Percentiles rank a stretch among this genome's conserved stretches.
Evolutionary conservation across 441 rosid species (phyloP).

Genomic region (Populus hybrid): DNA sequence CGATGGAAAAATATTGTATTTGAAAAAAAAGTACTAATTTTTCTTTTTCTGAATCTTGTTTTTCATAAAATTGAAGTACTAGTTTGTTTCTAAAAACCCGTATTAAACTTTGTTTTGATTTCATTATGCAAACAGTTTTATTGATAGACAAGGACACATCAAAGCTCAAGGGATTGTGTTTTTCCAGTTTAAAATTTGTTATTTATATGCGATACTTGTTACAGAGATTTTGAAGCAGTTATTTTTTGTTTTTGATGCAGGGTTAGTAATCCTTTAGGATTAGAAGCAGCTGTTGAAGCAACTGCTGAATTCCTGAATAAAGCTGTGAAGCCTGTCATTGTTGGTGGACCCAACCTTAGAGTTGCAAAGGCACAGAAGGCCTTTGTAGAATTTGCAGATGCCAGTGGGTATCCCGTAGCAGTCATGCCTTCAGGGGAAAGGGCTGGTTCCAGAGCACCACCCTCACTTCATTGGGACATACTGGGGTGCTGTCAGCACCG

Average conservation of each 20-base stretch:
- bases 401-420: constrained; percentile 53
- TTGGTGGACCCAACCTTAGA: no score
- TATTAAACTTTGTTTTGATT: no score
- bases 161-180: not conserved
- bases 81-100: no score
- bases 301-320: constrained; percentile 54
- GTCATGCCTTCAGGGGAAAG: constrained; percentile 15
- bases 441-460: no score
- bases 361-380: constrained; percentile 48
- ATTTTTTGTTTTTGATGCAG: constrained; percentile 29
- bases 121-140: no score
- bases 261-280: constrained; percentile 50
- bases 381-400: constrained; percentile 52
- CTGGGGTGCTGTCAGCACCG: no score
- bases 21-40: no score
- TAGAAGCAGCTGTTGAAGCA: constrained; percentile 73
- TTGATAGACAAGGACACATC: no score
- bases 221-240: constrained; percentile 2
- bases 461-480: no score
- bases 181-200: not conserved
- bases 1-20: no score
- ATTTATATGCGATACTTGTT: not conserved
- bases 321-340: constrained; percentile 74
- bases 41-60: no score
- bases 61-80: no score